Base-by-base conservation (phyloP, 2,329 filamentous ascomycete species). In the Aquanectria penicillioides region DNA sequence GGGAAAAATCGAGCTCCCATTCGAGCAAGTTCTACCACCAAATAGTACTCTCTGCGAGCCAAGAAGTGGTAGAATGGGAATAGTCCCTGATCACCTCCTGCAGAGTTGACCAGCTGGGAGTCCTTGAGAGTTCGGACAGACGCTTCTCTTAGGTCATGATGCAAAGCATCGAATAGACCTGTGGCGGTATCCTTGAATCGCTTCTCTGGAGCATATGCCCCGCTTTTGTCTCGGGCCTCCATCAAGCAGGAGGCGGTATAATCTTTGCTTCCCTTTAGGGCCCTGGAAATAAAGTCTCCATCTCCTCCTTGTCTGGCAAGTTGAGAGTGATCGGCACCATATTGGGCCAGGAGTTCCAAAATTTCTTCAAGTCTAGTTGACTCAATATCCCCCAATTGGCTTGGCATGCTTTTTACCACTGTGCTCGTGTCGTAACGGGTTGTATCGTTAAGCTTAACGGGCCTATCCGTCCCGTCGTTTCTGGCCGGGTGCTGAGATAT, bases 291-390 rank as follows among this genome's bases (percentile, higher is more conserved):
- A 5, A 25, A 13, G 12, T 28, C 3, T 18, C 10, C 3, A 4
- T 11, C 1, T 1, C 4, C 4, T 5, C 9, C 10, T n/a, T 2
- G 12, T 9, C n/a, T n/a, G 13, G 12, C 8, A 12, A 62, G 10
- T 22, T 22, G n/a, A 41, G 58, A 60, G 8, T 47, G 3, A 25
- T 68, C 33, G n/a, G 46, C 62, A 2, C 62, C 61, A 40, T 57
- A 23, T 9, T 59, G 12, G 15, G 65, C 41, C 2, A 71, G 51
- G 61, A 71, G 56, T 8, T 65, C 57, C 7, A 70, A n/a, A 23
- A 71, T 71, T 20, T 69, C 68, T 5, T 64, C 65, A 26, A 68
- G 51, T 13, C 68, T 49, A 4, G 50, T 37, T 17, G 60, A 51
- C 5, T 52, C 43, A 5, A 52, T 7, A 9, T 15, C 18, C 1